Conservation (phyloP, 495 filamentous ascomycete species). For the Talaromyces wortmannii region DNA sequence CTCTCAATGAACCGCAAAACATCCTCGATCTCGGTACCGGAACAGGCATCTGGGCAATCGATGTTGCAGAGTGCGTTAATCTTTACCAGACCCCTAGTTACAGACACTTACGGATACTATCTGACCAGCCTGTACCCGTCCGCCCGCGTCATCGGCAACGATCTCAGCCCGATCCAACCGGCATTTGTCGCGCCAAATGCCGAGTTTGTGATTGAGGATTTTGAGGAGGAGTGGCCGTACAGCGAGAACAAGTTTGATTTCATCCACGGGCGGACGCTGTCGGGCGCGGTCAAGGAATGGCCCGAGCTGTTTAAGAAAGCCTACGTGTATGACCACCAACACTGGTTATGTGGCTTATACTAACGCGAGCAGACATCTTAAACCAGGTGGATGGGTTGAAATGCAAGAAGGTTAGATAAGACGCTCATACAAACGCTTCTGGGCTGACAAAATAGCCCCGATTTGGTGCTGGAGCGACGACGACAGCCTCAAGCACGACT, state of each 20-base stretch:
- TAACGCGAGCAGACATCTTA: conserved; percentile 10
- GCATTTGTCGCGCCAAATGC: conserved; percentile 45
- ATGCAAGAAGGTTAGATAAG: conserved; percentile 8
- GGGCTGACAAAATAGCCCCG: conserved; percentile 9
- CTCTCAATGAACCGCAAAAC: conserved; percentile 40
- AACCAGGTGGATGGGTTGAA: conserved; percentile 15
- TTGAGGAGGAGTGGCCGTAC: conserved; percentile 49
- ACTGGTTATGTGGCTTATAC: not conserved
- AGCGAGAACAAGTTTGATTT: conserved; percentile 16
- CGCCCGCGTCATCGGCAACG: conserved; percentile 45
- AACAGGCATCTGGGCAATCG: conserved; percentile 62
- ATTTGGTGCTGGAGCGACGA: conserved; percentile 24
- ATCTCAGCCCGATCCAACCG: conserved; percentile 58
- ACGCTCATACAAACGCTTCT: not conserved
- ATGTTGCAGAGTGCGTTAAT: conserved; percentile 32
- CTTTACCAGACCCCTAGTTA: not conserved
- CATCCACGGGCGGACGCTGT: conserved; percentile 25
- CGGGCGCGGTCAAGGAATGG: conserved; percentile 22
- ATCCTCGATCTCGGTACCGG: conserved; percentile 60
- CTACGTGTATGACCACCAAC: not conserved
- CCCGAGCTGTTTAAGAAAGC: conserved; percentile 13
- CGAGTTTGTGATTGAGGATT: conserved; percentile 58
- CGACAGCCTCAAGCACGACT: conserved; percentile 20
- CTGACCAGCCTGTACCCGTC: conserved; percentile 31
- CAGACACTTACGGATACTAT: not conserved